Percentiles rank a stretch among this genome's conserved stretches.
Evolutionary conservation across 306 rosid species (phyloP).

Genomic region (Lathyrus tuberosus): DNA sequence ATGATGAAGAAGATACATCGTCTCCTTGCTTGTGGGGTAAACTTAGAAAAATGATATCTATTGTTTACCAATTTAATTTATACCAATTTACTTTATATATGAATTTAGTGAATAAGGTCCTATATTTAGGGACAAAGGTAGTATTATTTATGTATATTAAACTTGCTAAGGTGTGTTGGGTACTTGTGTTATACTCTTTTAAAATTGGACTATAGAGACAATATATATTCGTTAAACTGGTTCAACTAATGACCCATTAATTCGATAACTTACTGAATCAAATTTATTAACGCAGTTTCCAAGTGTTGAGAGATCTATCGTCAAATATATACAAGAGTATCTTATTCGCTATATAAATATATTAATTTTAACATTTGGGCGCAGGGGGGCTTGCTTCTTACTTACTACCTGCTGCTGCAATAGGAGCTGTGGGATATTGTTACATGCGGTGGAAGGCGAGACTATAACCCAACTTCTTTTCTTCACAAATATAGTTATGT

Average conservation of each 20-base stretch:
- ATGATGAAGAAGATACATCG: background rate
- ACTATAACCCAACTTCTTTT: background rate
- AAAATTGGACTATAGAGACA: background rate
- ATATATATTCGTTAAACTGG: background rate
- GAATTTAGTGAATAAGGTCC: background rate
- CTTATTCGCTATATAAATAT: conserved; percentile 3
- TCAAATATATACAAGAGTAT: background rate
- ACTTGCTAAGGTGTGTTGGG: background rate
- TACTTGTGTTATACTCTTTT: background rate
- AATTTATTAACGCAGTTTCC: background rate
- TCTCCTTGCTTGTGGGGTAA: background rate
- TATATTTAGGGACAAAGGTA: background rate
- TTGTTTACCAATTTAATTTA: background rate
- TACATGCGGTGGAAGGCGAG: conserved; percentile 85
- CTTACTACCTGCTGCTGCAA: conserved; percentile 73
- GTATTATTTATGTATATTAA: background rate
- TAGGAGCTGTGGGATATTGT: conserved; percentile 84
- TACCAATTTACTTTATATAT: background rate
- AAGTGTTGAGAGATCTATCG: conserved; percentile 8
- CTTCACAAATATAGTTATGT: conserved; percentile 13
- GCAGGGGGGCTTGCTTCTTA: conserved; percentile 70
- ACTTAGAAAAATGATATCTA: background rate
- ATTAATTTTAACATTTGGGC: conserved; percentile 33
- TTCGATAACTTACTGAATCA: background rate
- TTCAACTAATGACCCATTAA: background rate